These are phyloP conservation scores for Mycosphaerella arachidis DNA, from an alignment of 2,329 filamentous ascomycete genomes.

Conservation along the genomic window DNA sequence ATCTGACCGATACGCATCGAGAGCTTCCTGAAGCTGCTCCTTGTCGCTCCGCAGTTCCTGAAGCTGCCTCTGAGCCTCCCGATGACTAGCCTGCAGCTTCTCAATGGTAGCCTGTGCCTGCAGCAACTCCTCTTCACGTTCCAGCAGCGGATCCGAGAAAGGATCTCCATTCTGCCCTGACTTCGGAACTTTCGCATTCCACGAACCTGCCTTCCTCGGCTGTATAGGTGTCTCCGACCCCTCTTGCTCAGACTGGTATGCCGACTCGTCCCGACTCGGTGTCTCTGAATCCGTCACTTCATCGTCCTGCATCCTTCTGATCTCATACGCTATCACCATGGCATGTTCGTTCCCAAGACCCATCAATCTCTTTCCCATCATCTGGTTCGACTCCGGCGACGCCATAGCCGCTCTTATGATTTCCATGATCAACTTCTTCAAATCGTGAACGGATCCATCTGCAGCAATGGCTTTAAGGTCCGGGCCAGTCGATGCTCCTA, in stretches of 20 bases:
- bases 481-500: constrained; percentile 35
- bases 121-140: constrained; percentile 48
- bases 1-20: constrained; percentile 45
- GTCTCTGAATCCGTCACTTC: constrained; percentile 27
- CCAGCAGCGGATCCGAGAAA: constrained; percentile 43
- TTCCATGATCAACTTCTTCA: constrained; percentile 44
- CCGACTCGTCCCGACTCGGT: constrained; percentile 28
- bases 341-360: constrained; percentile 31
- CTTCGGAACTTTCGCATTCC: constrained; percentile 18
- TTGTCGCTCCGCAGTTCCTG: constrained; percentile 40
- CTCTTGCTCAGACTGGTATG: constrained; percentile 30
- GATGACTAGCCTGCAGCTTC: constrained; percentile 39
- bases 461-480: constrained; percentile 48
- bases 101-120: constrained; percentile 46
- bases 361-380: constrained; percentile 39
- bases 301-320: constrained; percentile 30
- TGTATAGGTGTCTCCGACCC: constrained; percentile 8
- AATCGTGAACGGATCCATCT: constrained; percentile 37
- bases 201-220: not conserved
- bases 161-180: constrained; percentile 16
- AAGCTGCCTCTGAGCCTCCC: constrained; percentile 40
- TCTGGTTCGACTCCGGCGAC: constrained; percentile 44
- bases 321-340: constrained; percentile 32
- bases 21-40: constrained; percentile 44
- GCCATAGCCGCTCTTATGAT: constrained; percentile 47